Conservation (phyloP, 1,139 yeast genomes). For the Suhomyces anneliseae region DNA sequence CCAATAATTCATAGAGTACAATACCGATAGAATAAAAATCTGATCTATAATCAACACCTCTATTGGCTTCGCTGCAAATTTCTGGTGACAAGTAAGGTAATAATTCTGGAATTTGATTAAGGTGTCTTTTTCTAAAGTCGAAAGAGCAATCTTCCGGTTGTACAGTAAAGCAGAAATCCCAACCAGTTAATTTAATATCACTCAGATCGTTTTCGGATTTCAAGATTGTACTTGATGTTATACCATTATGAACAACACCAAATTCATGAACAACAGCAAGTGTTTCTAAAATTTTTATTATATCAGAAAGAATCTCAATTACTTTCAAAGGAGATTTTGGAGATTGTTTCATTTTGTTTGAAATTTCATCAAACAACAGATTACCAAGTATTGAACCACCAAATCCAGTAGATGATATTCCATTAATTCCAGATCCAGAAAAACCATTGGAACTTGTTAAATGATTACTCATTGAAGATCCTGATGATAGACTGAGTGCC, state of each 20-base stretch:
- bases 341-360: conserved; percentile 4
- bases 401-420: not conserved
- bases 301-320: conserved; percentile 33
- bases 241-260: conserved; percentile 52
- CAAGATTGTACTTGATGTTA: conserved; percentile 41
- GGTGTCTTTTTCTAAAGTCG: conserved; percentile 31
- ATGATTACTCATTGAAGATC: conserved; percentile 2
- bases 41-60: conserved; percentile 48
- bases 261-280: conserved; percentile 40
- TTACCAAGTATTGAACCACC: conserved; percentile 6
- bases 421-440: not conserved
- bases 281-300: conserved; percentile 35
- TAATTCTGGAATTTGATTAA: conserved; percentile 33
- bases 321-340: conserved; percentile 25
- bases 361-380: conserved; percentile 8
- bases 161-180: conserved; percentile 52
- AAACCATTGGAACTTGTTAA: conserved; percentile 1
- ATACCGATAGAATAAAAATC: conserved; percentile 56
- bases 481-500: conserved; percentile 3
- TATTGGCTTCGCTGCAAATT: conserved; percentile 41
- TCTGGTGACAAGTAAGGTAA: conserved; percentile 57
- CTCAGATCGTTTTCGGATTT: conserved; percentile 28
- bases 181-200: conserved; percentile 45
- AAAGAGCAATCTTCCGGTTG: conserved; percentile 43
- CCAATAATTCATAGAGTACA: conserved; percentile 48